A percentile compares a stretch with the other conserved stretches of the same genome.
phyloP scores from a whole-genome alignment of 768 basidiomycete genomes.

The Leccinellum rugosiceps region DNA sequence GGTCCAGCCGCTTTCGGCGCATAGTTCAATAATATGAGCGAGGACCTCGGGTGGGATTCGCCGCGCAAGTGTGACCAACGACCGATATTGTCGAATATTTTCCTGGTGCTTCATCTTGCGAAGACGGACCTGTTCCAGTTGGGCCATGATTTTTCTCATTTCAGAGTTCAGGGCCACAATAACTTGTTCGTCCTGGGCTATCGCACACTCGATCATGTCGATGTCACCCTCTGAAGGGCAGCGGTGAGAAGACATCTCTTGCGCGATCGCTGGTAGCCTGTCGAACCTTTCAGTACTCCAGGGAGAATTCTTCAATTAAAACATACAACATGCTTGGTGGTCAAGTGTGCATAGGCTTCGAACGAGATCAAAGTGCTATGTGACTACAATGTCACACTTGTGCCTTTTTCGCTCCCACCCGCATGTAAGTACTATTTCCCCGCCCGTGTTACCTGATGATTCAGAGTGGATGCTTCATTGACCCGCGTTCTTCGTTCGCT shows the following conservation, averaged over 20 bases:
- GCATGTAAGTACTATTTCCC: conserved; percentile 20
- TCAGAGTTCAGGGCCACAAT: conserved; percentile 41
- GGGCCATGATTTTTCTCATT: conserved; percentile 39
- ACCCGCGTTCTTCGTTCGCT: conserved; percentile 46
- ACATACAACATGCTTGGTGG: conserved; percentile 10
- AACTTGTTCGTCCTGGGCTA: conserved; percentile 38
- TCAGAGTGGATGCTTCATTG: conserved; percentile 90
- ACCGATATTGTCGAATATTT: conserved; percentile 42
- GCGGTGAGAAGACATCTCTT: conserved; percentile 17
- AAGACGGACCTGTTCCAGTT: conserved; percentile 41
- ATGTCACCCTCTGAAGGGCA: conserved; percentile 22
- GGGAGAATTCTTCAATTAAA: neutral
- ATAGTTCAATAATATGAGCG: conserved; percentile 50
- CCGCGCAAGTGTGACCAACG: conserved; percentile 53
- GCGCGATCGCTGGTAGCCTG: conserved; percentile 10
- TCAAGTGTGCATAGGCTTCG: neutral
- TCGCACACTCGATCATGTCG: conserved; percentile 15
- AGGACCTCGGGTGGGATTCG: conserved; percentile 55
- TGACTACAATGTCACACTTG: conserved; percentile 14
- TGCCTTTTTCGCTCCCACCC: neutral
- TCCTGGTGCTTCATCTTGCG: conserved; percentile 41
- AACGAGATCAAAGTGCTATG: neutral
- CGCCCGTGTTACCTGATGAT: conserved; percentile 54
- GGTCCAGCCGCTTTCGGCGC: conserved; percentile 49
- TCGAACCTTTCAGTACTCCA: neutral